Evolutionary conservation across 208 protist species (phyloP), one percentile per base, ranked within the genome.

Genomic region (Polymyxa betae): DNA sequence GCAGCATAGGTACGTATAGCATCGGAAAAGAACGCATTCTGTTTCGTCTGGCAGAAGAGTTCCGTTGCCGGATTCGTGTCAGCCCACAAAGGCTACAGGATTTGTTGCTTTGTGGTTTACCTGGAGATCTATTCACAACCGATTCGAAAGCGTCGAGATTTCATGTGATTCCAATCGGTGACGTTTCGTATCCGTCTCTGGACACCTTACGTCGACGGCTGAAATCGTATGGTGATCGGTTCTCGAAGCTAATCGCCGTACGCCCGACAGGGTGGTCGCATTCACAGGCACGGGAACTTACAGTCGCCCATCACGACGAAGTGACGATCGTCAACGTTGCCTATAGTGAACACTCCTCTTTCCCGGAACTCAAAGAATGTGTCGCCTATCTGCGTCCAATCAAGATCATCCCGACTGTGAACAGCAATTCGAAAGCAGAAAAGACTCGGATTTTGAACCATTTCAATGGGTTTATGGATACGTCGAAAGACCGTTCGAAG

Each of bases 1-100:
- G 5, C 49, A 60, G 49, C 5, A 82, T 82, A 20, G 72, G 72
- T 20, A 82, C 72, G 5, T 82, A 82, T 82, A 45, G 35, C 35
- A 43, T 82, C n/a, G 72, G 72, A 20, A 82, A 82, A 43, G 72
- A 82, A n/a, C 72, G 72, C 10, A 35, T 82, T 82, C 72, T 82
- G 16, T 20, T 82, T 45, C 72, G 72, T 35, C 40, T 82, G 72
- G 72, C 72, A 5, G 12, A 43, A 35, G 72, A 82, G 72, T 82
- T 82, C 72, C 72, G 40, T 35, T 82, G 72, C n/a, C n/a, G 72
- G n/a, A 43, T 82, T 35, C 72, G n/a, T 43, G 72, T 82, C n/a
- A 82, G 72, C 40, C 40, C 72, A 5, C 35, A 35, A 12, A 82
- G 72, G 72, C 35, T 40, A 5, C 5, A 82, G 72, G 72, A 82